phyloP scores from a whole-genome alignment of 1,284 basidiomycete species.

The Pyrrhoderma noxium region DNA sequence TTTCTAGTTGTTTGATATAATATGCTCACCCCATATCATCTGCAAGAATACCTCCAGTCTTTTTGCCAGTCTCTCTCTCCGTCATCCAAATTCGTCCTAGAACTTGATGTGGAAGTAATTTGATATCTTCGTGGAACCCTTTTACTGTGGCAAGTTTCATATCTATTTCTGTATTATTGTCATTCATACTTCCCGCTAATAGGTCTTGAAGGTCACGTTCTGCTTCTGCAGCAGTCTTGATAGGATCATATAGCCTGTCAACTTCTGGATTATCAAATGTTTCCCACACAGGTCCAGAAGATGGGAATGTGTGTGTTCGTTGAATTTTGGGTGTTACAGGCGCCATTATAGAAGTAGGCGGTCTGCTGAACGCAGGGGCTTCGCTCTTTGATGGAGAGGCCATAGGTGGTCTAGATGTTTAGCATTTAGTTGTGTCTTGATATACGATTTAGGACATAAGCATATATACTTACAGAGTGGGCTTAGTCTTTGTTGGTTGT shows the following conservation, averaged over 20 bases:
- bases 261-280: slow-evolving; percentile 29
- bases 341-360: slow-evolving; percentile 4
- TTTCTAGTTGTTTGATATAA: neutral
- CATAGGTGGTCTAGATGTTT: no score
- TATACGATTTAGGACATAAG: no score
- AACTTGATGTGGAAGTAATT: slow-evolving; percentile 82
- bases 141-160: slow-evolving; percentile 60
- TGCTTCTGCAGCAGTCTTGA: slow-evolving; percentile 40
- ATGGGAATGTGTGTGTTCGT: neutral
- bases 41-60: slow-evolving; percentile 82
- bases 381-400: neutral
- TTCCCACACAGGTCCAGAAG: slow-evolving; percentile 20
- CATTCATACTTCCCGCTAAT: slow-evolving; percentile 33
- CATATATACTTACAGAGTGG: no score
- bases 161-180: slow-evolving; percentile 51
- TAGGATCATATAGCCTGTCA: slow-evolving; percentile 31
- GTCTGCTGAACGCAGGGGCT: neutral
- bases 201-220: slow-evolving; percentile 37
- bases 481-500: no score
- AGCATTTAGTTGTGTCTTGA: no score
- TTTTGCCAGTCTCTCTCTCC: slow-evolving; percentile 73
- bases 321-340: slow-evolving; percentile 1
- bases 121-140: slow-evolving; percentile 65
- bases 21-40: slow-evolving; percentile 79
- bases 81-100: slow-evolving; percentile 85